Base-by-base conservation (phyloP, 2,329 filamentous ascomycete genomes). In the Furcasterigmium sp. region DNA sequence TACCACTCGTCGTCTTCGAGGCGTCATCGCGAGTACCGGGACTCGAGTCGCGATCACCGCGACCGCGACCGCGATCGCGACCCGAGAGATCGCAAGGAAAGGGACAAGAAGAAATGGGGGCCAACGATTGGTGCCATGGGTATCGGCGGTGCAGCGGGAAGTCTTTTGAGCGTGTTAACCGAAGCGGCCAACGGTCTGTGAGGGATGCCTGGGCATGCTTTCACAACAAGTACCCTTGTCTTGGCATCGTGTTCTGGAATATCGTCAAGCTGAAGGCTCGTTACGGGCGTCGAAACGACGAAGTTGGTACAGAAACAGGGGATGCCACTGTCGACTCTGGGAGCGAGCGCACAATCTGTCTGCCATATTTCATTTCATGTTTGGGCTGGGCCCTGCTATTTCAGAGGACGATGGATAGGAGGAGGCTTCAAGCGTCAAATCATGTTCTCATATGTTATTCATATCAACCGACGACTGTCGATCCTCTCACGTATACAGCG, bases 101-200 rank as follows among this genome's bases (percentile, higher is more conserved):
- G 67, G 6, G 44, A 56, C 1, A 57, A 57, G n/a, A 68, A 60
- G 53, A 72, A 66, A 55, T 72, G 68, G 52, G 64, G 62, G 11
- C 72, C 79, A 49, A 73, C 76, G 14, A 64, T 82, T 4, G 70
- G 72, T 2, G 76, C 75, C 1, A 79, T 77, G 5, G 74, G 79
- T 1, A 75, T 84, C 23, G 79, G 79, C 4, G 76, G 79, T 9
- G 78, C 78, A 0, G 78, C 80, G 1, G 77, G 73, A 3, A 80
- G 76, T 42, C 58, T 83, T 47, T 53, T 82, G 37, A 73, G 72
- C 42, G 76, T 82, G 2, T 59, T 83, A 25, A 71, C 74, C 4
- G 77, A 83, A 55, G 78, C 78, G 20, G 77, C 76, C 5, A 57
- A 56, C 9, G 59, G 51, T 6, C 51, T 62, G 23, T 60, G 39